phyloP scores from a whole-genome alignment of 768 basidiomycete genomes.

The Suillus ampliporus region DNA sequence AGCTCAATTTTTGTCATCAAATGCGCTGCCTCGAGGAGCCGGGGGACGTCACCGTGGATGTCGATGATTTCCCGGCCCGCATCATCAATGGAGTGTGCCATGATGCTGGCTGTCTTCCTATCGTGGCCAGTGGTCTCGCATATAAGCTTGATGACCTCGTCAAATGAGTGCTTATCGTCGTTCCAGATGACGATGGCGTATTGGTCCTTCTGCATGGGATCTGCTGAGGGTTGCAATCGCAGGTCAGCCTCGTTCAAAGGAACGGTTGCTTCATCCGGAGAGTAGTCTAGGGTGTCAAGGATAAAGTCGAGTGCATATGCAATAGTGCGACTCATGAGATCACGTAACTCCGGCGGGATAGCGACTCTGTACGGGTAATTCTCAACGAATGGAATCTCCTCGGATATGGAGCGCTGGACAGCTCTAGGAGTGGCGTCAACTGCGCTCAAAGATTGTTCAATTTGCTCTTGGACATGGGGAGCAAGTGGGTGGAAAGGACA shows the following conservation, averaged over 20 bases:
- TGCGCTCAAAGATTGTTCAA: slow-evolving; percentile 20
- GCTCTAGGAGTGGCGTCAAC: slow-evolving; percentile 48
- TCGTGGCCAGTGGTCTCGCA: slow-evolving; percentile 57
- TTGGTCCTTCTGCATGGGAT: slow-evolving; percentile 79
- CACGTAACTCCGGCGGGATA: slow-evolving; percentile 68
- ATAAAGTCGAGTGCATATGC: slow-evolving; percentile 83
- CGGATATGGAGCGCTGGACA: slow-evolving; percentile 45
- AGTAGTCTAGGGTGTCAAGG: slow-evolving; percentile 81
- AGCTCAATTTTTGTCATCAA: slow-evolving; percentile 87
- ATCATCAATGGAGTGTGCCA: slow-evolving; percentile 71
- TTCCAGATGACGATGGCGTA: slow-evolving; percentile 92
- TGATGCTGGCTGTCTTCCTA: slow-evolving; percentile 59
- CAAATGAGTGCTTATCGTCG: slow-evolving; percentile 95
- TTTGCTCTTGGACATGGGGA: slow-evolving; percentile 26
- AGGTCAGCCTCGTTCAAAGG: slow-evolving; percentile 72
- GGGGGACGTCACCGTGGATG: slow-evolving; percentile 57
- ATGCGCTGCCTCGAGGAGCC: slow-evolving; percentile 78
- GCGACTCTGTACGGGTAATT: slow-evolving; percentile 61
- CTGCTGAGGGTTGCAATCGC: slow-evolving; percentile 73
- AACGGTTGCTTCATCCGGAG: slow-evolving; percentile 77
- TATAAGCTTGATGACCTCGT: slow-evolving; percentile 81
- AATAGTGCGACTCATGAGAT: slow-evolving; percentile 76
- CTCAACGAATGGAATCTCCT: slow-evolving; percentile 63
- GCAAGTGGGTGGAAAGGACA: slow-evolving; percentile 80
- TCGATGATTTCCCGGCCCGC: slow-evolving; percentile 84